phyloP scores from a whole-genome alignment of 2,329 filamentous ascomycete species.

The Sporothrix sp. region DNA sequence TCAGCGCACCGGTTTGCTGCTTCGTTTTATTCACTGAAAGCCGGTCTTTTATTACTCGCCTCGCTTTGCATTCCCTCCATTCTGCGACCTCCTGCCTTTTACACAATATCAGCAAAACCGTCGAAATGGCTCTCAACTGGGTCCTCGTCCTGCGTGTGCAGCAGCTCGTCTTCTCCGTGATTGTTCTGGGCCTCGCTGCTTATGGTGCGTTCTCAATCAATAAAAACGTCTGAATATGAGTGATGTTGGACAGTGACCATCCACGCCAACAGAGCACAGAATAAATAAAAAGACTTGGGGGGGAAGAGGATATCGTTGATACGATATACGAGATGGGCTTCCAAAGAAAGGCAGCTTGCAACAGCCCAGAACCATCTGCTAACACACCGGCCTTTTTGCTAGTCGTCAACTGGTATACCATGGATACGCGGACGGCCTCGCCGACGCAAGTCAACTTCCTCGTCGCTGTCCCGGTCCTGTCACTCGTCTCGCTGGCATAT shows the following conservation, averaged over 20 bases:
- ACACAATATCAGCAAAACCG: neutral
- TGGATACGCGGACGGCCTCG: constrained; percentile 42
- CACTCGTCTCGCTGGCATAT: constrained; percentile 44
- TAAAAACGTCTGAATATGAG: neutral
- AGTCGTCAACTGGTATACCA: constrained; percentile 54
- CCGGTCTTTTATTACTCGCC: constrained; percentile 15
- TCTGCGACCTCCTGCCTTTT: constrained; percentile 5
- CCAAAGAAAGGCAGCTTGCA: too few relatives aligned
- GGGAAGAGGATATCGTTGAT: too few relatives aligned
- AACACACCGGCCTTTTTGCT: constrained; percentile 9
- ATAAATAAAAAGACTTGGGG: too few relatives aligned
- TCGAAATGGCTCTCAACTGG: constrained; percentile 30
- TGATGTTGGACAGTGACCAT: too few relatives aligned
- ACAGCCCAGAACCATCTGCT: neutral
- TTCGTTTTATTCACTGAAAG: constrained; percentile 12
- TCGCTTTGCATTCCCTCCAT: neutral
- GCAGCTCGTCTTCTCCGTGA: constrained; percentile 36
- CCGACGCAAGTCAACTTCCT: constrained; percentile 50
- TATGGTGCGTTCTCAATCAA: constrained; percentile 32
- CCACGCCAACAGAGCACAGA: too few relatives aligned
- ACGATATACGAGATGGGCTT: too few relatives aligned
- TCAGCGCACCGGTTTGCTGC: constrained; percentile 23
- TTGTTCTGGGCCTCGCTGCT: constrained; percentile 38
- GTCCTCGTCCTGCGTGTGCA: constrained; percentile 35
- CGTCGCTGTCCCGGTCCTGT: constrained; percentile 44